phyloP scores from a whole-genome alignment of 1,284 basidiomycete species.

The Ceratobasidium sp. region DNA sequence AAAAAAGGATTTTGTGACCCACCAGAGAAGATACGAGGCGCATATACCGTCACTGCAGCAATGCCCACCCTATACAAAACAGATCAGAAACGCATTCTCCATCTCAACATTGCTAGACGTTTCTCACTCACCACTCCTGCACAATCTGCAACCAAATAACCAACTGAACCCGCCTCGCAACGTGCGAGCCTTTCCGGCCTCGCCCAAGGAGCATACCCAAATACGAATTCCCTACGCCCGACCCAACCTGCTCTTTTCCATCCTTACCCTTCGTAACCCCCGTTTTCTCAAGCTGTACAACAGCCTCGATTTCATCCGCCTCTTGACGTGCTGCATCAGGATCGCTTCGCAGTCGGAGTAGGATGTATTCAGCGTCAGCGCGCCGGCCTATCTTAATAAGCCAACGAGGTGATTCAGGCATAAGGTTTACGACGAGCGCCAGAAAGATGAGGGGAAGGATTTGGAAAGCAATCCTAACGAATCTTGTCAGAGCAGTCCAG shows the following conservation, averaged over 20 bases:
- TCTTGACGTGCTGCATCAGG: conserved; percentile 51
- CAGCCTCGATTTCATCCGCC: conserved; percentile 62
- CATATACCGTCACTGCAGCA: conserved; percentile 66
- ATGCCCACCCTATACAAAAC: conserved; percentile 63
- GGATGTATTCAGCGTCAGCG: conserved; percentile 63
- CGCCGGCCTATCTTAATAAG: conserved; percentile 66
- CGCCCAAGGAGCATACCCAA: conserved; percentile 41
- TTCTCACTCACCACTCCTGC: conserved; percentile 60
- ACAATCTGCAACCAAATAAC: conserved; percentile 67
- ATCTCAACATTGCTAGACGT: neutral
- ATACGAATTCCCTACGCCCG: conserved; percentile 34
- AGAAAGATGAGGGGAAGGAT: conserved; percentile 60
- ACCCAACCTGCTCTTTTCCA: conserved; percentile 15
- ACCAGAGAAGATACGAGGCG: conserved; percentile 65
- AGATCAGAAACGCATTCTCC: neutral
- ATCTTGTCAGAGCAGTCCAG: conserved; percentile 51
- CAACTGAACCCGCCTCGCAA: conserved; percentile 64
- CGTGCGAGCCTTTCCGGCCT: conserved; percentile 55
- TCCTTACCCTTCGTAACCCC: conserved; percentile 1
- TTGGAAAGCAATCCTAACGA: conserved; percentile 63
- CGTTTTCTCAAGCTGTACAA: conserved; percentile 61
- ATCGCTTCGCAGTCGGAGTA: conserved; percentile 56
- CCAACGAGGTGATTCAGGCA: conserved; percentile 71
- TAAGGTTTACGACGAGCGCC: conserved; percentile 62
- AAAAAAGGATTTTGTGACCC: no score